These are phyloP conservation scores for Microdochium bolleyi DNA, from an alignment of 2,329 filamentous ascomycete genomes.

Conservation along the genomic window DNA sequence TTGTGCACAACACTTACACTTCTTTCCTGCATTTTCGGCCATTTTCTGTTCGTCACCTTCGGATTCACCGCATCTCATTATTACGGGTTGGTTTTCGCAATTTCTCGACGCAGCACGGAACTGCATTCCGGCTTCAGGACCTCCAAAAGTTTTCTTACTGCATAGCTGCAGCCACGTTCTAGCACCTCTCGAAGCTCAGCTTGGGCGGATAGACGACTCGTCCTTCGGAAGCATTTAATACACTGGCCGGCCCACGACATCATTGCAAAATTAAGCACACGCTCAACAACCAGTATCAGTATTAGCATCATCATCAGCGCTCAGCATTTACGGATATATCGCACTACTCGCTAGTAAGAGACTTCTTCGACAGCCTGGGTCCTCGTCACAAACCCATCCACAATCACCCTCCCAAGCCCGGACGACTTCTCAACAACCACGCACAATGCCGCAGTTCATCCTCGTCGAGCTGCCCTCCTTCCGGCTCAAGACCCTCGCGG, in stretches of 20 bases:
- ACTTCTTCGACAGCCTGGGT: not conserved
- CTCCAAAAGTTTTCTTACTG: no score
- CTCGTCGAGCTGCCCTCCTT: conserved; percentile 21
- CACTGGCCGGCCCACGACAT: not conserved
- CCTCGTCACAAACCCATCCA: not conserved
- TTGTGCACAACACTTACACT: not conserved
- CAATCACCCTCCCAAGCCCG: no score
- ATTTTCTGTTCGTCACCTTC: not conserved
- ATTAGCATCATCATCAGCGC: not conserved
- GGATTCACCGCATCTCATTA: not conserved
- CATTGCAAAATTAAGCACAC: not conserved
- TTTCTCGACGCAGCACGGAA: no score
- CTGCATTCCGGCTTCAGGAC: no score
- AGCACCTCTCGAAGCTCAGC: no score
- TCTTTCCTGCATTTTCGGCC: not conserved
- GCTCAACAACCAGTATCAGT: not conserved
- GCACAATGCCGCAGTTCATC: conserved; percentile 18
- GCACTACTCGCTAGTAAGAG: not conserved
- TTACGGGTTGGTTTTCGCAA: no score
- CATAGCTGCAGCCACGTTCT: no score
- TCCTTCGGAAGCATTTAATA: not conserved
- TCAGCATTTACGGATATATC: no score
- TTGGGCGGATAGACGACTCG: no score
- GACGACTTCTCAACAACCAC: not conserved
- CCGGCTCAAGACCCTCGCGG: conserved; percentile 15